These are phyloP conservation scores for Colletotrichum spaethianum DNA, from an alignment of 2,329 filamentous ascomycete genomes.

Conservation along the genomic window DNA sequence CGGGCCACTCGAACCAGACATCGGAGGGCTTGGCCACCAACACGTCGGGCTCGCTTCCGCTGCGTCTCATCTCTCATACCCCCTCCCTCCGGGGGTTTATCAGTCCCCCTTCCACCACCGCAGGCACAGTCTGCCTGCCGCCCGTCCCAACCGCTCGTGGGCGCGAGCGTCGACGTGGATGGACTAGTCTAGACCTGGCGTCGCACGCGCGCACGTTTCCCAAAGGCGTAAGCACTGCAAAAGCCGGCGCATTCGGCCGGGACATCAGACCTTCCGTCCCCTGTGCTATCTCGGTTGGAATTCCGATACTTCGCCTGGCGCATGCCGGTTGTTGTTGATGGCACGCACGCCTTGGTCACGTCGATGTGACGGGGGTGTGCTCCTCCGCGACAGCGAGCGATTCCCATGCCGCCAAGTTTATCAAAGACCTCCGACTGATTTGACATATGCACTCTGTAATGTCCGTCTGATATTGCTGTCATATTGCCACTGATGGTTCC, in stretches of 20 bases:
- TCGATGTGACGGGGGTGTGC: background rate
- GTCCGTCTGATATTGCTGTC: background rate
- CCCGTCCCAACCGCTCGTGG: background rate
- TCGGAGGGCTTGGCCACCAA: background rate
- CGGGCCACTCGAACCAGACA: background rate
- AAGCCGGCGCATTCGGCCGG: conserved; percentile 1
- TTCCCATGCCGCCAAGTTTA: background rate
- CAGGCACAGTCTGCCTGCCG: background rate
- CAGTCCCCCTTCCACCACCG: background rate
- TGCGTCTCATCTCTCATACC: background rate
- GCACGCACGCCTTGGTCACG: background rate
- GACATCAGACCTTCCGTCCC: background rate
- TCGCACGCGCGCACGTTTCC: background rate
- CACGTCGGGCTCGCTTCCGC: conserved; percentile 1
- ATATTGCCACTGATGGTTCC: background rate
- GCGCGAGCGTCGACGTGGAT: background rate
- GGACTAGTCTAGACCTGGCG: background rate
- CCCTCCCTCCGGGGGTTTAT: background rate
- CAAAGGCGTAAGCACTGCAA: background rate
- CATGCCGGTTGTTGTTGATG: background rate
- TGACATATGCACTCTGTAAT: background rate
- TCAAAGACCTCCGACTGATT: background rate
- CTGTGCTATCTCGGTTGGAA: background rate
- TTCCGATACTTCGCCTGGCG: background rate
- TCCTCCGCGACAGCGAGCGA: too few species aligned